Percentiles rank a stretch among this genome's conserved stretches.
Evolutionary conservation across 768 basidiomycete species (phyloP).

Genomic region (Kwoniella bestiolae): DNA sequence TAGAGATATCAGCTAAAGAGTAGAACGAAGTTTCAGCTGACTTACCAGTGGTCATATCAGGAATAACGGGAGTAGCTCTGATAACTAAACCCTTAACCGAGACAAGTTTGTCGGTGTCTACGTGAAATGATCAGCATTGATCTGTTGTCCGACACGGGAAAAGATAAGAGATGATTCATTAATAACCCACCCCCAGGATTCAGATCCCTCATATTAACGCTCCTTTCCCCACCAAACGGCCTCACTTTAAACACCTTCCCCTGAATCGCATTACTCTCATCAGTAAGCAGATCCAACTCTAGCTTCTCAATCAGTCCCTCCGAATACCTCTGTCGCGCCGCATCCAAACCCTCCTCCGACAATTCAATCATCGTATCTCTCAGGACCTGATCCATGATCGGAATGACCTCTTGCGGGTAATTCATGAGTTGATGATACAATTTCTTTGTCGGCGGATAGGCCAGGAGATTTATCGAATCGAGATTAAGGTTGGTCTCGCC

Average conservation of each 20-base stretch:
- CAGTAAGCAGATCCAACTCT: slow-evolving; percentile 84
- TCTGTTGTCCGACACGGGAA: neutral
- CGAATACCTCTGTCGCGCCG: slow-evolving; percentile 59
- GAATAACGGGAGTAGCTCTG: slow-evolving; percentile 94
- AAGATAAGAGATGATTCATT: neutral
- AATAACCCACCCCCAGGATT: slow-evolving; percentile 78
- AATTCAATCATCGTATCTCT: slow-evolving; percentile 90
- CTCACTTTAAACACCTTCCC: slow-evolving; percentile 87
- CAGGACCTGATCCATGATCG: slow-evolving; percentile 94
- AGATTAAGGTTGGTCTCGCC: slow-evolving; percentile 93
- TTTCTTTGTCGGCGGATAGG: slow-evolving; percentile 83
- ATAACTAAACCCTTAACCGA: slow-evolving; percentile 96
- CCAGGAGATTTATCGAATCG: slow-evolving; percentile 80
- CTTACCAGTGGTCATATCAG: slow-evolving; percentile 86
- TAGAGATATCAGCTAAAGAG: neutral
- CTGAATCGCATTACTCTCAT: slow-evolving; percentile 86
- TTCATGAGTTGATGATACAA: slow-evolving; percentile 81
- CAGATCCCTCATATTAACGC: slow-evolving; percentile 88
- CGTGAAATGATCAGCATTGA: slow-evolving; percentile 9
- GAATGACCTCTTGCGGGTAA: slow-evolving; percentile 96
- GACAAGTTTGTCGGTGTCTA: slow-evolving; percentile 97
- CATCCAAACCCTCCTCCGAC: slow-evolving; percentile 70
- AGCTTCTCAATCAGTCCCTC: slow-evolving; percentile 66
- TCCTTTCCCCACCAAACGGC: slow-evolving; percentile 74
- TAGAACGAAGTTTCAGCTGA: neutral